phyloP scores from a whole-genome alignment of 2,329 filamentous ascomycete species.

The Cephalotrichum gorgonifer region DNA sequence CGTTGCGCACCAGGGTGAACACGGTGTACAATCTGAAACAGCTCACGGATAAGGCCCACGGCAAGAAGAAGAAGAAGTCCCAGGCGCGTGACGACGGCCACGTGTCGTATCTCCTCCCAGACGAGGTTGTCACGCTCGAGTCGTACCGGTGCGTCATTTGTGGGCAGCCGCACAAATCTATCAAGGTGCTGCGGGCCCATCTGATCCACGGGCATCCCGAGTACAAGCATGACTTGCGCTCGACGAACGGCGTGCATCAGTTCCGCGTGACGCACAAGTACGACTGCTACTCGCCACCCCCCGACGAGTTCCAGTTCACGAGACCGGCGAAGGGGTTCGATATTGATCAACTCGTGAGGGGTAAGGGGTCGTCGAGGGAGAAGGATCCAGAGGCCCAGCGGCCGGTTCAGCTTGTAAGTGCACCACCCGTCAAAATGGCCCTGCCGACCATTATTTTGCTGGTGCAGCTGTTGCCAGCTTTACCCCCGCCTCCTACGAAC shows the following conservation, averaged over 20 bases:
- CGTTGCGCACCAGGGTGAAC: constrained; percentile 35
- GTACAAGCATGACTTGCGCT: constrained; percentile 30
- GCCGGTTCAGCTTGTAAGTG: background rate
- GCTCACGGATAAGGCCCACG: constrained; percentile 44
- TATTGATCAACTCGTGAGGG: background rate
- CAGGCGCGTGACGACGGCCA: constrained; percentile 22
- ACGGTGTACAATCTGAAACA: constrained; percentile 51
- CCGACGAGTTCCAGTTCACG: constrained; percentile 13
- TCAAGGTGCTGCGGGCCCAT: constrained; percentile 38
- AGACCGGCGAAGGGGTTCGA: background rate
- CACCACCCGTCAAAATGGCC: background rate
- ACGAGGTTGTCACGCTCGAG: constrained; percentile 34
- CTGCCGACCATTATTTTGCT: too few species aligned
- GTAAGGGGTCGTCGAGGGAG: background rate
- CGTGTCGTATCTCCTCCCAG: constrained; percentile 34
- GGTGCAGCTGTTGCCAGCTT: too few species aligned
- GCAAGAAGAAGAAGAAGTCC: constrained; percentile 27
- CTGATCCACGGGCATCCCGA: constrained; percentile 32
- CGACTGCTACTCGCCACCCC: constrained; percentile 16
- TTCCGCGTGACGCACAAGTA: constrained; percentile 26
- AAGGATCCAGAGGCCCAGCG: background rate
- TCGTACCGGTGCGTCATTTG: constrained; percentile 42
- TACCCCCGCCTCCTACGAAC: background rate
- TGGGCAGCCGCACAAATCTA: constrained; percentile 32
- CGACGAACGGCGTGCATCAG: constrained; percentile 23